phyloP scores from a whole-genome alignment of 495 filamentous ascomycete genomes.

The Penicillium paxilli region DNA sequence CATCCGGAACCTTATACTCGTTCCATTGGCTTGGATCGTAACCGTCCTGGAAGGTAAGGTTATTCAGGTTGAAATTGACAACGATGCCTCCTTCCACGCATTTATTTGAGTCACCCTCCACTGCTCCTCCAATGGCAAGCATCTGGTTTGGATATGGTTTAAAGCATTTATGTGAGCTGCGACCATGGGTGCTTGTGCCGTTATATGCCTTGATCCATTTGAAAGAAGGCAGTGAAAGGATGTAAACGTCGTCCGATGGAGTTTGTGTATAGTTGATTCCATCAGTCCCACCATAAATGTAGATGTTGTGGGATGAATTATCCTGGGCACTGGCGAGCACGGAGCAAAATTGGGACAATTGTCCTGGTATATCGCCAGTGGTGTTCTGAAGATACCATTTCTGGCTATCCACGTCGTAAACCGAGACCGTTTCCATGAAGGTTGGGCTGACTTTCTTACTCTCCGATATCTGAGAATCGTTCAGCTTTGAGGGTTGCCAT shows the following conservation, averaged over 20 bases:
- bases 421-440: slow-evolving; percentile 64
- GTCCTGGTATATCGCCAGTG: slow-evolving; percentile 49
- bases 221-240: slow-evolving; percentile 74
- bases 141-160: slow-evolving; percentile 73
- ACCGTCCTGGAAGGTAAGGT: slow-evolving; percentile 50
- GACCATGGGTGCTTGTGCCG: slow-evolving; percentile 47
- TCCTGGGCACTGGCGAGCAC: slow-evolving; percentile 63
- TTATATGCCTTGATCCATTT: slow-evolving; percentile 65
- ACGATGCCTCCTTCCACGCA: slow-evolving; percentile 60
- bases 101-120: slow-evolving; percentile 10
- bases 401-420: slow-evolving; percentile 65
- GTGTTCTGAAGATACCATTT: slow-evolving; percentile 61
- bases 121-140: slow-evolving; percentile 68
- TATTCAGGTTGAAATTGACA: slow-evolving; percentile 65
- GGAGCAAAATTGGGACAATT: slow-evolving; percentile 63
- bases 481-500: slow-evolving; percentile 9
- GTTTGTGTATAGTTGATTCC: slow-evolving; percentile 36
- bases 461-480: slow-evolving; percentile 33
- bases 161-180: slow-evolving; percentile 64
- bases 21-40: slow-evolving; percentile 61
- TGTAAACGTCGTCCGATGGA: slow-evolving; percentile 67
- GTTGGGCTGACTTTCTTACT: slow-evolving; percentile 54
- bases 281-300: slow-evolving; percentile 72
- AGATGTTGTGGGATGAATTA: slow-evolving; percentile 65
- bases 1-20: slow-evolving; percentile 62